These are phyloP conservation scores for Hyphopichia pseudoburtonii DNA, from an alignment of 1,139 yeast genomes.

Conservation along the genomic window DNA sequence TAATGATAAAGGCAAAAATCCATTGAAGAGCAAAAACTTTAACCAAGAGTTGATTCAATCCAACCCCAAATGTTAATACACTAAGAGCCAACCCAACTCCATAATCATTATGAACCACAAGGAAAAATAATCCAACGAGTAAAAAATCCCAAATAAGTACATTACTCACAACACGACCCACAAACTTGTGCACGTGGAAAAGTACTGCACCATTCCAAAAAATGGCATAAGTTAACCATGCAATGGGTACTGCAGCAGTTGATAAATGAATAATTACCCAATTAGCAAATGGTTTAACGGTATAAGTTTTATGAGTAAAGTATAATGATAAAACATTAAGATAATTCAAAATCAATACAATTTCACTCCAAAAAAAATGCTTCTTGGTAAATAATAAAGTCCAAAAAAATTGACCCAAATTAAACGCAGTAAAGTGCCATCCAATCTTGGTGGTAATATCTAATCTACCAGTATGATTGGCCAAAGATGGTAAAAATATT, in stretches of 20 bases:
- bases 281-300: constrained; percentile 48
- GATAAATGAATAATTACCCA: constrained; percentile 65
- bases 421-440: constrained; percentile 63
- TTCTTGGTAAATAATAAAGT: constrained; percentile 55
- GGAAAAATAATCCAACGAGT: constrained; percentile 55
- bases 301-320: constrained; percentile 59
- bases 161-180: constrained; percentile 71
- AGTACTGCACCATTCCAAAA: constrained; percentile 85
- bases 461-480: constrained; percentile 15
- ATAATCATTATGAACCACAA: constrained; percentile 68
- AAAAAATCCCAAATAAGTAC: constrained; percentile 77
- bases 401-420: constrained; percentile 63
- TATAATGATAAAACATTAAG: constrained; percentile 58
- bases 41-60: constrained; percentile 65
- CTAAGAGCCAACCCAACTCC: constrained; percentile 62
- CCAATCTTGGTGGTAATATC: constrained; percentile 43
- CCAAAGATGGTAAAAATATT: constrained; percentile 46
- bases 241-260: constrained; percentile 65
- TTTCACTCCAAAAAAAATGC: constrained; percentile 55
- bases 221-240: constrained; percentile 70
- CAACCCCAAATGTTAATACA: constrained; percentile 62
- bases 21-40: constrained; percentile 77
- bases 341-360: constrained; percentile 55
- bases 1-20: constrained; percentile 73
- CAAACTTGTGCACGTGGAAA: constrained; percentile 53